phyloP scores from a whole-genome alignment of 1,139 yeast genomes.

The Geotrichum reessii region DNA sequence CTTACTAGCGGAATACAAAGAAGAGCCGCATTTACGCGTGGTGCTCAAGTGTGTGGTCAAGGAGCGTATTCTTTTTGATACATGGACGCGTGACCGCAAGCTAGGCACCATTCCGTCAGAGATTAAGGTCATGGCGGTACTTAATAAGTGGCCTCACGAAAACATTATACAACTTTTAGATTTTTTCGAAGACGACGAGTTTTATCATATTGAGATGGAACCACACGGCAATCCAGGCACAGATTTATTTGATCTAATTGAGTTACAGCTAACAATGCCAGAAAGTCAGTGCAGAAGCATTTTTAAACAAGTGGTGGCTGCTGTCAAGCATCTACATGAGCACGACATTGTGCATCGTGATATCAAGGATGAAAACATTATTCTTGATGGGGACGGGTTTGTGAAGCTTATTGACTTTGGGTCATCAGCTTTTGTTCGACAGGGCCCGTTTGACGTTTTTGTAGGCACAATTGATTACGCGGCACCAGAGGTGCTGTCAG shows the following conservation, averaged over 20 bases:
- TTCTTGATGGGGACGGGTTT: conserved; percentile 51
- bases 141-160: conserved; percentile 68
- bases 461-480: conserved; percentile 97
- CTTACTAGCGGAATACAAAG: conserved; percentile 64
- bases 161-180: conserved; percentile 80
- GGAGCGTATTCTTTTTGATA: conserved; percentile 87
- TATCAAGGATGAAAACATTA: conserved; percentile 89
- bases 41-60: conserved; percentile 87
- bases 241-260: conserved; percentile 87
- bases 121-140: conserved; percentile 81
- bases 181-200: conserved; percentile 84
- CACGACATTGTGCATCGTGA: conserved; percentile 91
- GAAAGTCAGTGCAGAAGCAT: conserved; percentile 72
- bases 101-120: conserved; percentile 93
- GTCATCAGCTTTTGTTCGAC: conserved; percentile 80
- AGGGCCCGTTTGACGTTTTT: conserved; percentile 94
- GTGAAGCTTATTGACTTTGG: conserved; percentile 93
- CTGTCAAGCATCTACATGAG: conserved; percentile 72
- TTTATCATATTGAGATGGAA: conserved; percentile 85
- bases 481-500: conserved; percentile 89
- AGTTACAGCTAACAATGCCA: conserved; percentile 69
- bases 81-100: conserved; percentile 91
- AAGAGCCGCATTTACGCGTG: conserved; percentile 56
- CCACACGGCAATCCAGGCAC: conserved; percentile 86
- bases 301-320: conserved; percentile 72